Evolutionary conservation across 148 eudicot species (phyloP).

Genomic region (Cornus controversa): DNA sequence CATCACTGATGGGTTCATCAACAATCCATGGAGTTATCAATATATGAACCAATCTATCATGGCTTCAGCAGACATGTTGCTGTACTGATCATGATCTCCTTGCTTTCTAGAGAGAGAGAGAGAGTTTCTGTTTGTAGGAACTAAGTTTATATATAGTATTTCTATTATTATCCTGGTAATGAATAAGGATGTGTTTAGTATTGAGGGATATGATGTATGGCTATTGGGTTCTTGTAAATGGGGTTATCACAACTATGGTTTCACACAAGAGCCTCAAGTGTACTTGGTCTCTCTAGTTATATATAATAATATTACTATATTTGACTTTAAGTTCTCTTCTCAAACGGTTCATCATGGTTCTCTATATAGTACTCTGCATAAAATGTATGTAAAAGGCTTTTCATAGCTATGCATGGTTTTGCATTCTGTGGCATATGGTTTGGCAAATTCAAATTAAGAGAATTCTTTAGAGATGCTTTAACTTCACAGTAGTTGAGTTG

Average conservation of each 20-base stretch:
- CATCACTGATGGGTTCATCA: conserved; percentile 25
- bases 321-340: background rate
- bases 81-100: conserved; percentile 20
- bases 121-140: background rate
- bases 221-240: conserved; percentile 23
- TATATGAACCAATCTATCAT: conserved; percentile 48
- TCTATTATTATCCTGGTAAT: too few species aligned
- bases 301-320: background rate
- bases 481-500: too few species aligned
- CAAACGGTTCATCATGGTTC: too few species aligned
- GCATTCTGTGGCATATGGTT: too few species aligned
- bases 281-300: conserved; percentile 12
- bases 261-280: background rate
- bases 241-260: conserved; percentile 5
- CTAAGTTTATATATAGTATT: too few species aligned
- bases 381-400: too few species aligned
- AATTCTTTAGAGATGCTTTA: too few species aligned
- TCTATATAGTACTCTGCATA: too few species aligned
- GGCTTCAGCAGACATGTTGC: conserved; percentile 53
- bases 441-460: too few species aligned
- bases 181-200: background rate
- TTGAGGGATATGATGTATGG: background rate
- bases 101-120: background rate
- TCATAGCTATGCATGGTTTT: too few species aligned
- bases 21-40: conserved; percentile 37